Percentiles rank a stretch among this genome's conserved stretches.
Evolutionary conservation across 2,329 filamentous ascomycete genomes (phyloP).

Genomic region (Fusarium pilosicola): DNA sequence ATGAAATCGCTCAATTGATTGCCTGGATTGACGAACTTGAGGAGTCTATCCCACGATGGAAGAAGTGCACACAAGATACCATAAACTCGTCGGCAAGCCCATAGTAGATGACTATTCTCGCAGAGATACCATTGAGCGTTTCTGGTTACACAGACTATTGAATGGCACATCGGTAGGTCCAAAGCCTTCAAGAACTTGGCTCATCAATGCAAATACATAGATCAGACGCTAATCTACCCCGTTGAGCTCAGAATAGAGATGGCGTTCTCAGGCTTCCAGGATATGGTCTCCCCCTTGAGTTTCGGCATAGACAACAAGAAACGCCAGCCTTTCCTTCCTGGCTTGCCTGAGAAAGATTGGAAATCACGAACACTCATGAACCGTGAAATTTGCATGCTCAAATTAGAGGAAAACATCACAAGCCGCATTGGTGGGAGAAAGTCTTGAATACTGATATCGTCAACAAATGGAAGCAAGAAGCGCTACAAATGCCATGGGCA

Average conservation of each 20-base stretch:
- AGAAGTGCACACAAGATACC: neutral
- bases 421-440: slow-evolving; percentile 49
- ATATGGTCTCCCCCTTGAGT: neutral
- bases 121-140: neutral
- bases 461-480: neutral
- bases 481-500: neutral
- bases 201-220: too few species aligned
- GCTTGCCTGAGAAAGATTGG: neutral
- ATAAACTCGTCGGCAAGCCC: neutral
- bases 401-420: slow-evolving; percentile 50
- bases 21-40: neutral
- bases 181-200: too few species aligned
- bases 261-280: neutral
- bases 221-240: neutral
- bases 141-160: neutral
- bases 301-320: neutral
- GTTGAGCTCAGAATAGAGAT: neutral
- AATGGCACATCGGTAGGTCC: neutral
- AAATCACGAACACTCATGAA: slow-evolving; percentile 11
- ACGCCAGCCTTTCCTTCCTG: neutral
- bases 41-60: neutral
- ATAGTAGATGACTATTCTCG: too few species aligned
- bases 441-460: slow-evolving; percentile 29
- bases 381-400: slow-evolving; percentile 51
- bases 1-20: neutral